Evolutionary conservation across 2,329 filamentous ascomycete species (phyloP), one percentile per base, ranked within the genome.

Genomic region (Calycina herbarum): DNA sequence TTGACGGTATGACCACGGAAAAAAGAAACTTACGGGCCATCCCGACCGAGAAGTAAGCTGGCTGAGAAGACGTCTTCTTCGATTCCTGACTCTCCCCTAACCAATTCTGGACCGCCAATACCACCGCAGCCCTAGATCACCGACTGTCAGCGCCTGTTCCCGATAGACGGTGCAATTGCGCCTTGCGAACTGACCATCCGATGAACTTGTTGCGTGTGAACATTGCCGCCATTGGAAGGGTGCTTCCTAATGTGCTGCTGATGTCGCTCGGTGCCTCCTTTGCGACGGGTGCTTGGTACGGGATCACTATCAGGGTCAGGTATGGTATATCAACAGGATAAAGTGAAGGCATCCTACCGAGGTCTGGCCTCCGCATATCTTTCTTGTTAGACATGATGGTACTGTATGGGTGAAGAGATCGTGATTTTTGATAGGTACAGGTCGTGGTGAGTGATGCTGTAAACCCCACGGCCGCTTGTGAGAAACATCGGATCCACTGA

Each of bases 171-270:
- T 57, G 8, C 20, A 5, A 1, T 2, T 17, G 27, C 54, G 15
- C 31, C 33, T 62, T 42, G 24, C 48, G 20, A 58, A 76, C 81
- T 67, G 78, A 87, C 85, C 87, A 89, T 75, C 87, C 87, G 65
- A 89, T 80, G 74, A 86, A 95, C 85, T 92, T 91, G 81, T 96
- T 97, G 72, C 93, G 86, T 73, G 91, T 95, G 77, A 97, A 95
- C 85, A 97, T 96, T 69, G 94, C 94, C 66, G 92, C 93, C 94
- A 97, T 97, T 66, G 94, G 94, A 76, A 98, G 83, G 42, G 94
- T 96, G 75, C 89, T 94, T 33, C 85, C 82, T 64, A 89, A 75
- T 33, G 83, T 92, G 79, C 90, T 89, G 62, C 86, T 83, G 78
- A 96, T 85, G 75, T 97, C 93, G 66, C 79, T 78, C 70, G 85